Percentiles rank a stretch among this genome's conserved stretches.
phyloP scores from a whole-genome alignment of 2,329 filamentous ascomycete genomes.

The Phialophora verrucosa region DNA sequence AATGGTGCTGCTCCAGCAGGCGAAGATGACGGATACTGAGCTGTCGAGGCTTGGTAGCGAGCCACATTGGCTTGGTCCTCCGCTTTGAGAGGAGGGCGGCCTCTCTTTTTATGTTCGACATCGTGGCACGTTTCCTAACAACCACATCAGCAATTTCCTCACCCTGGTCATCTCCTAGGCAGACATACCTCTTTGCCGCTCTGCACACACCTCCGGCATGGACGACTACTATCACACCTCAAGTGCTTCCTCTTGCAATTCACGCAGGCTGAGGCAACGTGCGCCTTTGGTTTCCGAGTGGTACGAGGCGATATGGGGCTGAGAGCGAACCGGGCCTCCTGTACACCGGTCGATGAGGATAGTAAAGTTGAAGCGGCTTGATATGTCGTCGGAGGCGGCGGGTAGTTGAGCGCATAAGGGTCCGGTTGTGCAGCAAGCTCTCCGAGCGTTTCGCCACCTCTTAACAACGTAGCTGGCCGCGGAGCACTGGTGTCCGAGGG shows the following conservation, averaged over 20 bases:
- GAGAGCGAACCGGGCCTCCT: constrained; percentile 32
- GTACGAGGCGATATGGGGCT: constrained; percentile 45
- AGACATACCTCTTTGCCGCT: constrained; percentile 53
- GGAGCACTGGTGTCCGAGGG: constrained; percentile 32
- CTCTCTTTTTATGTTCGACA: constrained; percentile 55
- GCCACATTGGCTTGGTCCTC: constrained; percentile 18
- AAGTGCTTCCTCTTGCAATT: constrained; percentile 58
- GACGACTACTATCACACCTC: constrained; percentile 53
- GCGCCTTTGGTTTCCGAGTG: constrained; percentile 53
- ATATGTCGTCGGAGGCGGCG: constrained; percentile 27
- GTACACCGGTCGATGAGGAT: constrained; percentile 30
- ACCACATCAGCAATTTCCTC: constrained; percentile 21
- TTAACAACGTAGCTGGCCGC: constrained; percentile 28
- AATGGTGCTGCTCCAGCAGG: constrained; percentile 15
- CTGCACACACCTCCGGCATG: constrained; percentile 54
- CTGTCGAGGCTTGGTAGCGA: constrained; percentile 13
- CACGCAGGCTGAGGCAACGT: constrained; percentile 56
- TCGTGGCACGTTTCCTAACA: constrained; percentile 52
- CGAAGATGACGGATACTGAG: constrained; percentile 19
- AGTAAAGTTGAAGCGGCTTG: constrained; percentile 23
- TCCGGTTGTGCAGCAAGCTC: constrained; percentile 23
- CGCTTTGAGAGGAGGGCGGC: constrained; percentile 35
- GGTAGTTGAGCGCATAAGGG: constrained; percentile 30
- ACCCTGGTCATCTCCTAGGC: background rate
- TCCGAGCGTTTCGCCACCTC: constrained; percentile 29